Evolutionary conservation across 140 eudicot genomes (phyloP), one percentile per base, ranked within the genome.

Genomic region (Oenanthe javanica): DNA sequence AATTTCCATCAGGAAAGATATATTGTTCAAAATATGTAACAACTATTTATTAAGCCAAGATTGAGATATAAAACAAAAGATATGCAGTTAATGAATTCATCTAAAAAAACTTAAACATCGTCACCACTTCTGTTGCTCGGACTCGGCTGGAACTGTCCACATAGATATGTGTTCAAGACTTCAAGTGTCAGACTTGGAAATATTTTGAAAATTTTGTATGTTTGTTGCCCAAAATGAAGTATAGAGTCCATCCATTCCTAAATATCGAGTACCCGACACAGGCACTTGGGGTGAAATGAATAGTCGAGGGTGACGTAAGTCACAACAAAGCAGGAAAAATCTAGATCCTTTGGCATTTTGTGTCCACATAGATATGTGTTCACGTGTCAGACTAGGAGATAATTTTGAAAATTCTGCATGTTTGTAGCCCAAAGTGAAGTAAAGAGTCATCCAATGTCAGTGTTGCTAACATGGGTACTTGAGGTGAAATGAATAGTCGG

Each of bases 301-400:
- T 8, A 63, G 71, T 63, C 4, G 2, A 63, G 71, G 71, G 36
- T 63, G 16, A 63, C 40, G 71, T 25, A 23, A 16, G 40, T 25
- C 71, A 63, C 27, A 4, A 66, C 71, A 79, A 85, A 49, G n/a
- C 64, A 66, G 43, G 63, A 67, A 79, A 48, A 47, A 6, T 15
- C 5, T 13, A 9, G 18, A 66, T 27, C 36, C 9, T 67, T 79
- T 11, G 52, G 49, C 5, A 67, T 10, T 66, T 67, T 67, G 2
- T 47, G 71, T 63, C 40, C 71, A 9, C 7, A 2, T n/a, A 63
- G 16, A 23, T 9, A 23, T 6, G 40, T 59, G 38, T 27, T 23
- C 71, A 63, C 25, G 31, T 63, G 16, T 10, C 40, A 63, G 36
- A 63, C 40, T 63, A 61, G 38, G 36, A 23, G 70, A 61, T n/a